Evolutionary conservation across 305 asterid species (phyloP), one percentile per base, ranked within the genome.

Genomic region (Fraxinus nigra): DNA sequence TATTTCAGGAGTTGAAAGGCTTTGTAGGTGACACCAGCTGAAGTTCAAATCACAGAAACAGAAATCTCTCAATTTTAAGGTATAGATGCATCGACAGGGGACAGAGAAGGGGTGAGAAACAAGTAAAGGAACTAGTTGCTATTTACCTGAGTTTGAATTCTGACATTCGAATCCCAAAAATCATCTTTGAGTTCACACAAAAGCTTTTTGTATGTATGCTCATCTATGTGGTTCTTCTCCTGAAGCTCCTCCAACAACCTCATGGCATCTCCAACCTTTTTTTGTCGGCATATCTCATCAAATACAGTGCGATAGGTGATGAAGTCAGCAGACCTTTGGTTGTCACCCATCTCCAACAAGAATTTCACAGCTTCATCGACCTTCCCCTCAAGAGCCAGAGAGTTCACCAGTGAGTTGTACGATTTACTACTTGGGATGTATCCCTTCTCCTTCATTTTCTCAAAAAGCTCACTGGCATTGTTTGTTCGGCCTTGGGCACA

Each of bases 401-500:
- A 84, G 86, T 89, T 92, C 82, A 93, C 96, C 37, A 94, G 80
- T 16, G 99, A 93, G 89, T 94, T 95, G 88, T 95, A 95, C 0
- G 99, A 92, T 83, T 86, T 95, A 80, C 91, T 75, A 85, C 95
- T 91, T 32, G 99, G 97, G 79, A 92, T 83, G 34, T 89, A 92
- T 26, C 97, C 97, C 80, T 82, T 93, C 70, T 77, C 81, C 91
- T 94, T 91, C 99, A 95, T 95, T 75, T 87, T 89, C 79, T 85
- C 89, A 86, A 89, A 94, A 59, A 95, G 82, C 82, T 95, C 95
- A 46, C 81, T 87, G 1, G 99, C 99, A 82, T 95, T 95, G 22
- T 77, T 81, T 0, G 97, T 94, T 72, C 97, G 86, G 16, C 98
- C 99, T 87, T 94, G 98, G 2, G 94, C 95, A 83, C 98, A 94